phyloP scores from a whole-genome alignment of 2,329 filamentous ascomycete genomes.

The Neospermospora avenae region DNA sequence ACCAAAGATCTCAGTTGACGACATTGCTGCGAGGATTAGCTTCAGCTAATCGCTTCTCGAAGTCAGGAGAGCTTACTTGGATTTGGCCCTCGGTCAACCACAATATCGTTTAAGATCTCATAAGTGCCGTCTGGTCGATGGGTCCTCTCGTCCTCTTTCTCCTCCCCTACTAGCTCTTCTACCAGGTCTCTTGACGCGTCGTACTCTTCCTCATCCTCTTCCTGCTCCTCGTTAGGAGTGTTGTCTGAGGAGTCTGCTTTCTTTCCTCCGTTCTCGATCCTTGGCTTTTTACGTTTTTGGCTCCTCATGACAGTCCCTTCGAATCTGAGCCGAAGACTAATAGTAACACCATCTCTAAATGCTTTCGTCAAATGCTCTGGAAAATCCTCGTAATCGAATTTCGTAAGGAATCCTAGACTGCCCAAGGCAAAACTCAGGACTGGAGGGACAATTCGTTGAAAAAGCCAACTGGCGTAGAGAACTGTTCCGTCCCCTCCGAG shows the following conservation, averaged over 20 bases:
- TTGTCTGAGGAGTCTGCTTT: background rate
- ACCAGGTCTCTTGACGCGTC: conserved; percentile 64
- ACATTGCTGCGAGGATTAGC: conserved; percentile 64
- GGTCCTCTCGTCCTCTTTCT: conserved; percentile 78
- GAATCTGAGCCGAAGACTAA: conserved; percentile 83
- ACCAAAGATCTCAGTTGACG: conserved; percentile 85
- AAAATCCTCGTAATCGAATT: conserved; percentile 85
- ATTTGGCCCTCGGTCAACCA: conserved; percentile 90
- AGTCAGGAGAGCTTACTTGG: conserved; percentile 57
- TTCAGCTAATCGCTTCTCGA: background rate
- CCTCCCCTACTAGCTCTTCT: conserved; percentile 85
- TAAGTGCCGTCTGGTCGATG: conserved; percentile 81
- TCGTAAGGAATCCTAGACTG: conserved; percentile 91
- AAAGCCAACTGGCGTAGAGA: conserved; percentile 92
- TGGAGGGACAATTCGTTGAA: conserved; percentile 91
- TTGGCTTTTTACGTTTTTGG: conserved; percentile 44
- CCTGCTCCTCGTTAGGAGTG: conserved; percentile 28
- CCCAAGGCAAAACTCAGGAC: conserved; percentile 89
- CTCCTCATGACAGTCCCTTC: conserved; percentile 92
- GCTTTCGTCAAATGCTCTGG: conserved; percentile 64
- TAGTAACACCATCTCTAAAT: conserved; percentile 80
- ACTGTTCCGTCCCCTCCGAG: conserved; percentile 96
- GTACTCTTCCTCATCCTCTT: conserved; percentile 41
- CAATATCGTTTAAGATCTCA: conserved; percentile 95
- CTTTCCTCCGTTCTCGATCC: conserved; percentile 20